Evolutionary conservation across 2,329 filamentous ascomycete genomes (phyloP).

Genomic region (Neofusicoccum sp.): DNA sequence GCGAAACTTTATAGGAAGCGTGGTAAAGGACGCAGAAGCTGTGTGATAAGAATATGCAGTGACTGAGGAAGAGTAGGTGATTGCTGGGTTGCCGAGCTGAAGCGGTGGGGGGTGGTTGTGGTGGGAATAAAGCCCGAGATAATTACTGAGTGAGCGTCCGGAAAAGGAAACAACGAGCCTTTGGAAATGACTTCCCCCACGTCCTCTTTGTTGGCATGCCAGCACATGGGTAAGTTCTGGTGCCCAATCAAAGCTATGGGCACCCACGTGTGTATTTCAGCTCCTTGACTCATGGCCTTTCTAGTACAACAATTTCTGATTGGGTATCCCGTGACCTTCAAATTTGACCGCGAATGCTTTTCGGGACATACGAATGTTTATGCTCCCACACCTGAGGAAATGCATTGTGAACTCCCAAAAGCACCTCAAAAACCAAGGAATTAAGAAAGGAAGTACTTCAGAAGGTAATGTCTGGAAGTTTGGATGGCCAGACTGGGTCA

Average conservation of each 20-base stretch:
- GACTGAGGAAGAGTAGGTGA: neutral
- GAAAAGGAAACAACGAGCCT: neutral
- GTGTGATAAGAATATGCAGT: neutral
- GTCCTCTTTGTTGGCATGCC: slow-evolving; percentile 8
- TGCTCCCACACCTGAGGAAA: neutral
- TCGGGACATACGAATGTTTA: neutral
- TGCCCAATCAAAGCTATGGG: neutral
- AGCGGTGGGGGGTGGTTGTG: neutral
- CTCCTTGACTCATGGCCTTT: neutral
- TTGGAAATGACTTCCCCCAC: neutral
- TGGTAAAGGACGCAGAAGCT: neutral
- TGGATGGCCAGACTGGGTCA: neutral
- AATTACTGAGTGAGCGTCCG: neutral
- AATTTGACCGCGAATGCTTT: neutral
- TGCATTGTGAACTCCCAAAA: too few relatives aligned
- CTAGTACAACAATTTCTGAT: neutral
- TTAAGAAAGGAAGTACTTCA: neutral
- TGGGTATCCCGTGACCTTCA: slow-evolving; percentile 7
- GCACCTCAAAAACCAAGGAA: too few relatives aligned
- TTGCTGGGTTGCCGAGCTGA: neutral
- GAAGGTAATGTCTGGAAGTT: too few relatives aligned
- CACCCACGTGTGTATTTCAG: neutral
- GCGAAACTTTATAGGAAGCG: neutral
- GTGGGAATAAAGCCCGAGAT: neutral
- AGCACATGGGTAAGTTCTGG: neutral